These are phyloP conservation scores for Akebia trifoliata DNA, from an alignment of 164 flowering plant genomes.

Conservation along the genomic window DNA sequence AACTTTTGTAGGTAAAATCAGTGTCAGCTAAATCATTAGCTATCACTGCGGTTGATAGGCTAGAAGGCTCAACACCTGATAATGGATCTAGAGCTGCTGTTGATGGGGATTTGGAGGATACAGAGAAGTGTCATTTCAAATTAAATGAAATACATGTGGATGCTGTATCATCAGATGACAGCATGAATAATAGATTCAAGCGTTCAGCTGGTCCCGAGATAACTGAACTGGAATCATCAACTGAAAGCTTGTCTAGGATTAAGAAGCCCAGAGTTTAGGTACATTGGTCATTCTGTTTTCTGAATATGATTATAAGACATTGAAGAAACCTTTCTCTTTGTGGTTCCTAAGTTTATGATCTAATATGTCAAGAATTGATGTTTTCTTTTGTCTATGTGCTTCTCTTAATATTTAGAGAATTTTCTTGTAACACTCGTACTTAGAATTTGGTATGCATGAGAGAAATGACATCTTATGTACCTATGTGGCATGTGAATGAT, in stretches of 20 bases:
- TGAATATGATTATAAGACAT: not conserved
- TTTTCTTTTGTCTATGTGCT: too few relatives aligned
- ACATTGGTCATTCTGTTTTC: not conserved
- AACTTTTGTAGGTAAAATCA: constrained; percentile 56
- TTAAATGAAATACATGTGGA: constrained; percentile 61
- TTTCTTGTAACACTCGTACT: too few relatives aligned
- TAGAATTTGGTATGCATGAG: too few relatives aligned
- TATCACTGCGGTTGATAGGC: constrained; percentile 68
- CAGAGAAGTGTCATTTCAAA: constrained; percentile 63
- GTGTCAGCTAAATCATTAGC: constrained; percentile 60
- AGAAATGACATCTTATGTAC: too few relatives aligned
- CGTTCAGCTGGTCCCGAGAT: constrained; percentile 42
- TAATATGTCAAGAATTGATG: too few relatives aligned
- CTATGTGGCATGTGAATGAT: too few relatives aligned
- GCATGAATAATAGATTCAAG: constrained; percentile 45
- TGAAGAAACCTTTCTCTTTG: not conserved
- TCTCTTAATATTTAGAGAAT: too few relatives aligned
- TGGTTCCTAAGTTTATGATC: too few relatives aligned
- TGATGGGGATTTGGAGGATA: constrained; percentile 85
- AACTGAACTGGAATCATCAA: constrained; percentile 73
- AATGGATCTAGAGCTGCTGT: constrained; percentile 81
- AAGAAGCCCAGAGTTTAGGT: constrained; percentile 71
- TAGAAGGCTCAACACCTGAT: constrained; percentile 81
- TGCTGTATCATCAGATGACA: constrained; percentile 55
- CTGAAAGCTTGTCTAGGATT: constrained; percentile 61